Conservation (phyloP, 2,329 filamentous ascomycete species). For the Fusarium sp. region DNA sequence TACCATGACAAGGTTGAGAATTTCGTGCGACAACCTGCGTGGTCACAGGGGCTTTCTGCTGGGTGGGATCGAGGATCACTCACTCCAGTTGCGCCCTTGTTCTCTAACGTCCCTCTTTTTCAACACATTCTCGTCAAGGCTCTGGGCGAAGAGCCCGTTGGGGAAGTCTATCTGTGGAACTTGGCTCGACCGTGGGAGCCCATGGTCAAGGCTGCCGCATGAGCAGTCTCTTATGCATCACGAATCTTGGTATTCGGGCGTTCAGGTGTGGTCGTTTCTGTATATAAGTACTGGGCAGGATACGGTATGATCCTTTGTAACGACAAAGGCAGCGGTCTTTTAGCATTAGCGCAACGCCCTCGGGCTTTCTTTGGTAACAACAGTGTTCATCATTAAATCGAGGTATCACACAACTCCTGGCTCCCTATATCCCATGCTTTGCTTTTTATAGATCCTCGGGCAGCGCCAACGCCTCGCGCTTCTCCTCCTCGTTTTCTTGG, state of each 20-base stretch:
- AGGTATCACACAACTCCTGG: conserved; percentile 51
- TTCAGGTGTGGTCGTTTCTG: conserved; percentile 27
- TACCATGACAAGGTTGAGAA: conserved; percentile 54
- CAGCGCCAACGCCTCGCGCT: conserved; percentile 44
- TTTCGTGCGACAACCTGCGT: conserved; percentile 51
- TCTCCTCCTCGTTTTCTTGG: conserved; percentile 41
- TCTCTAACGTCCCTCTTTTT: conserved; percentile 50
- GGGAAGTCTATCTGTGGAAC: conserved; percentile 59
- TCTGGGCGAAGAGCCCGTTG: conserved; percentile 50
- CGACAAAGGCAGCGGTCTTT: conserved; percentile 22
- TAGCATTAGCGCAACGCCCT: conserved; percentile 37
- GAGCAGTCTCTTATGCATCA: conserved; percentile 15
- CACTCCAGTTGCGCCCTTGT: conserved; percentile 47
- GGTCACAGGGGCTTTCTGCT: conserved; percentile 47
- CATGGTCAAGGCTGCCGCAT: conserved; percentile 58
- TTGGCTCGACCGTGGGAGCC: conserved; percentile 58
- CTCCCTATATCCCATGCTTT: conserved; percentile 44
- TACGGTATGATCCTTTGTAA: conserved; percentile 17
- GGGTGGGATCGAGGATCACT: conserved; percentile 49
- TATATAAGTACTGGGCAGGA: conserved; percentile 16
- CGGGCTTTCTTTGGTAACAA: conserved; percentile 35
- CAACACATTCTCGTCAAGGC: conserved; percentile 56
- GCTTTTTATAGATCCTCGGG: conserved; percentile 44
- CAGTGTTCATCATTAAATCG: conserved; percentile 47
- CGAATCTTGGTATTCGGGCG: conserved; percentile 25